Evolutionary conservation across 805 yeast genomes (phyloP).

Genomic region (Cyberlindnera sargentensis): DNA sequence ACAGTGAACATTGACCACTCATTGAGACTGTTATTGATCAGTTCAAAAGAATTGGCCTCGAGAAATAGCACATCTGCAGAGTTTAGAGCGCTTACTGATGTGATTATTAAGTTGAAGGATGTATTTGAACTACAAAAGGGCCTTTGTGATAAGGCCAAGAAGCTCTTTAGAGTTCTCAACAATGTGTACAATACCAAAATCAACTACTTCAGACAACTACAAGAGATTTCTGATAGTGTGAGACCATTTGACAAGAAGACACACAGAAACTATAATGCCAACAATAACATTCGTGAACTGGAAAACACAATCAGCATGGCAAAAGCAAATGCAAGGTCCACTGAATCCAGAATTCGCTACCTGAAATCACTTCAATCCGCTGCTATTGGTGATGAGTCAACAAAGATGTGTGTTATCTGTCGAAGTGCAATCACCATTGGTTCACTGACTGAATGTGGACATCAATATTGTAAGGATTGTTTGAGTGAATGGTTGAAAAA

Average conservation of each 20-base stretch:
- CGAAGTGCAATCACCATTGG: conserved; percentile 65
- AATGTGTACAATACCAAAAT: conserved; percentile 73
- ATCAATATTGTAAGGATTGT: conserved; percentile 81
- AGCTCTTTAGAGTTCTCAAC: conserved; percentile 45
- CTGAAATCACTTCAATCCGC: conserved; percentile 35
- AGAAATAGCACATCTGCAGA: conserved; percentile 2
- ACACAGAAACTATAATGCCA: conserved; percentile 8
- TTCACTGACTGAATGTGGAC: conserved; percentile 85
- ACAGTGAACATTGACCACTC: neutral
- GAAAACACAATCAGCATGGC: neutral
- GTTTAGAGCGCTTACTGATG: conserved; percentile 3
- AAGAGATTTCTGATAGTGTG: conserved; percentile 79
- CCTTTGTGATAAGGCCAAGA: conserved; percentile 26
- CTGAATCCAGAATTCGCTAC: conserved; percentile 39
- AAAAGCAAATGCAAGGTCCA: conserved; percentile 8
- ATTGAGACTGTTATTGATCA: conserved; percentile 11
- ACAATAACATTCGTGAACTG: neutral
- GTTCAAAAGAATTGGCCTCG: conserved; percentile 7
- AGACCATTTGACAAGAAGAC: conserved; percentile 36
- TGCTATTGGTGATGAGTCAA: conserved; percentile 19
- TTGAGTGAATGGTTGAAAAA: conserved; percentile 63
- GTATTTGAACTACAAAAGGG: conserved; percentile 28
- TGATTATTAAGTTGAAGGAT: conserved; percentile 18
- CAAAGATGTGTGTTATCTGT: conserved; percentile 67
- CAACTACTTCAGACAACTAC: conserved; percentile 77